phyloP scores from a whole-genome alignment of 1,139 yeast species.

The Nakaseomyces delphensis region DNA sequence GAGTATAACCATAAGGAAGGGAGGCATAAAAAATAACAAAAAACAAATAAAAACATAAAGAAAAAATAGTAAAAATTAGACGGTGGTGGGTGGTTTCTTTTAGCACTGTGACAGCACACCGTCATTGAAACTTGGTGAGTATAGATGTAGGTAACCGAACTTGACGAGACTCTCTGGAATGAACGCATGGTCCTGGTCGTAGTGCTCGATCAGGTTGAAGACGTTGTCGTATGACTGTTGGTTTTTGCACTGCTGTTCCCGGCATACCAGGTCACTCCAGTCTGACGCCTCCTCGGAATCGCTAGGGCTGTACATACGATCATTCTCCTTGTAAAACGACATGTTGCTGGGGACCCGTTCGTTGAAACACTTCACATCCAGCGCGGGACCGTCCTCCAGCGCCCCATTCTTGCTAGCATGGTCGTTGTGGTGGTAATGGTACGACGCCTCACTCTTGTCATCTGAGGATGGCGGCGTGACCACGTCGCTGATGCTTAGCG shows the following conservation, averaged over 20 bases:
- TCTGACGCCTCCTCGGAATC: conserved; percentile 4
- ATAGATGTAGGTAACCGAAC: conserved; percentile 13
- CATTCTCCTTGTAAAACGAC: neutral
- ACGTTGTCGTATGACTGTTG: conserved; percentile 12
- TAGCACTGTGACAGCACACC: conserved; percentile 1
- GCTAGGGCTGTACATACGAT: neutral
- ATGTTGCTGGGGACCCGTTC: conserved; percentile 3
- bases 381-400: conserved; percentile 1
- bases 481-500: neutral
- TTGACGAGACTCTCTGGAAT: conserved; percentile 22
- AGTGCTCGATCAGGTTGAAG: conserved; percentile 21
- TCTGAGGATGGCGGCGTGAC: conserved; percentile 1
- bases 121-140: conserved; percentile 4
- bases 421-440: conserved; percentile 12
- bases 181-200: conserved; percentile 21
- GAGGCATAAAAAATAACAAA: neutral
- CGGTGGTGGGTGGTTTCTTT: neutral
- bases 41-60: neutral
- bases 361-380: conserved; percentile 6
- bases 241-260: conserved; percentile 12
- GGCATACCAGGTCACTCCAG: conserved; percentile 18
- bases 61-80: too few relatives aligned
- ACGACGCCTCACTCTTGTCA: conserved; percentile 1
- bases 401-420: conserved; percentile 3
- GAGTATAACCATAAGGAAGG: too few relatives aligned